phyloP scores from a whole-genome alignment of 129 eudicot genomes.

The Erigeron canadensis region DNA sequence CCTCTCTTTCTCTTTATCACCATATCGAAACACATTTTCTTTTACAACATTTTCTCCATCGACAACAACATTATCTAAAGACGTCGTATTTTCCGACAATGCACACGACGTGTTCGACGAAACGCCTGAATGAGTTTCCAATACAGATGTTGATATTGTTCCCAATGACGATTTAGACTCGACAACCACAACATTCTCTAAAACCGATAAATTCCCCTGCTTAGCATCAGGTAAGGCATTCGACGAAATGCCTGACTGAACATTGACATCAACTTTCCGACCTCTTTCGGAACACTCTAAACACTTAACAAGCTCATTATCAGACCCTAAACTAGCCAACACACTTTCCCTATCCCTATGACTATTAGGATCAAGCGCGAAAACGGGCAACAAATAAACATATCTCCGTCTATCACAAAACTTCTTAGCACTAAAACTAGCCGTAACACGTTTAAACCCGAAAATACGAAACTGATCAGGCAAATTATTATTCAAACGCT shows the following conservation, averaged over 20 bases:
- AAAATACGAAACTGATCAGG: slow-evolving; percentile 62
- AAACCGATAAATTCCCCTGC: slow-evolving; percentile 5
- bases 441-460: slow-evolving; percentile 75
- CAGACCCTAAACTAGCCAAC: slow-evolving; percentile 76
- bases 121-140: not conserved
- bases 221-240: slow-evolving; percentile 25
- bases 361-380: slow-evolving; percentile 57
- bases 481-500: slow-evolving; percentile 54
- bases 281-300: slow-evolving; percentile 87
- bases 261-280: slow-evolving; percentile 38
- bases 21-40: slow-evolving; percentile 49
- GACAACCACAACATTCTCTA: slow-evolving; percentile 13
- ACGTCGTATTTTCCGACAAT: not conserved
- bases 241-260: slow-evolving; percentile 44
- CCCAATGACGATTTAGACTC: slow-evolving; percentile 9
- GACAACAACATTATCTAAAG: not conserved
- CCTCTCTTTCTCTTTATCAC: slow-evolving; percentile 67
- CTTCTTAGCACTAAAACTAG: slow-evolving; percentile 75
- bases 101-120: not conserved
- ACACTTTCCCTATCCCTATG: slow-evolving; percentile 87
- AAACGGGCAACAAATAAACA: slow-evolving; percentile 86
- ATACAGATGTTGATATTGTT: not conserved
- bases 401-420: slow-evolving; percentile 84
- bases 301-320: slow-evolving; percentile 71
- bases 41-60: slow-evolving; percentile 24